Conservation (phyloP, 2,329 filamentous ascomycete species). For the Colletotrichum tamarilloi region DNA sequence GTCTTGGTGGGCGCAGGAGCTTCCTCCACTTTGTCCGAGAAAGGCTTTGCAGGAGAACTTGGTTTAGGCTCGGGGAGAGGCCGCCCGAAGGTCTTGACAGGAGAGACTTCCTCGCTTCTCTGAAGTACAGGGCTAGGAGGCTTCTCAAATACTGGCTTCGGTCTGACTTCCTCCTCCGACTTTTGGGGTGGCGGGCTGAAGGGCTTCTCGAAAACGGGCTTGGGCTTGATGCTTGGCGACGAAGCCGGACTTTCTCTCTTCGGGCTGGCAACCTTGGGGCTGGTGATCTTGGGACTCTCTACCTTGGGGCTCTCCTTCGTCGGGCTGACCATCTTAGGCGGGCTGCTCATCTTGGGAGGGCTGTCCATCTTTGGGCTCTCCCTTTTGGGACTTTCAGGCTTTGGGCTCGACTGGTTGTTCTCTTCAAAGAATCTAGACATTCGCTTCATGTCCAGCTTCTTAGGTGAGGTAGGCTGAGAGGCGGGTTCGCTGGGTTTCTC, state of each 20-base stretch:
- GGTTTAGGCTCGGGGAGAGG: constrained; percentile 42
- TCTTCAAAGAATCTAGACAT: constrained; percentile 69
- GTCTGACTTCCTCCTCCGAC: constrained; percentile 39
- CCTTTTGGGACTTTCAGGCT: constrained; percentile 28
- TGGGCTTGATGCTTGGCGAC: constrained; percentile 27
- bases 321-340: constrained; percentile 6
- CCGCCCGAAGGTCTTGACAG: constrained; percentile 48
- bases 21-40: constrained; percentile 29
- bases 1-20: constrained; percentile 49
- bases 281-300: constrained; percentile 3
- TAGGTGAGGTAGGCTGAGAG: constrained; percentile 62
- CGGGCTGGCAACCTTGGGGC: constrained; percentile 29
- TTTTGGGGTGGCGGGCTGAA: constrained; percentile 19
- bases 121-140: constrained; percentile 6
- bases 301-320: constrained; percentile 8
- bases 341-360: constrained; percentile 35
- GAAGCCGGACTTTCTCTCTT: constrained; percentile 6
- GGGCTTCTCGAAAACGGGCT: constrained; percentile 32
- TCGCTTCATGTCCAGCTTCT: constrained; percentile 68
- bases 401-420: constrained; percentile 41
- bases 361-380: constrained; percentile 1
- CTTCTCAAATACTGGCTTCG: constrained; percentile 4
- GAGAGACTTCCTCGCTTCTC: constrained; percentile 42
- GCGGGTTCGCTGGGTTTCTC: constrained; percentile 45
- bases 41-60: constrained; percentile 41